Percentiles rank a stretch among this genome's conserved stretches.
These are phyloP conservation scores for Zygotorulaspora florentina DNA, from an alignment of 805 yeast genomes.

Conservation along the genomic window DNA sequence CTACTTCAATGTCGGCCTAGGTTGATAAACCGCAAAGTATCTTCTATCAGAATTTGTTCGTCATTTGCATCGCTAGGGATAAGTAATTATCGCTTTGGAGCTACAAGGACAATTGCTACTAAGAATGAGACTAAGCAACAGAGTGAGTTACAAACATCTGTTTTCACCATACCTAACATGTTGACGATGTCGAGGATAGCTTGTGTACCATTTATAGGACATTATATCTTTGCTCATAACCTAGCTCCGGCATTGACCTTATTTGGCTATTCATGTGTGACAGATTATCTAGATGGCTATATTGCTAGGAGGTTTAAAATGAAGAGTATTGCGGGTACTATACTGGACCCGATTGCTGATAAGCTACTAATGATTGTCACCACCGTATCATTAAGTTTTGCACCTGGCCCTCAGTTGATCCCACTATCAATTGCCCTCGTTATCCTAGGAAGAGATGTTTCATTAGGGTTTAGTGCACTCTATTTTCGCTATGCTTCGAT, in stretches of 20 bases:
- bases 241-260: conserved; percentile 62
- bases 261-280: conserved; percentile 80
- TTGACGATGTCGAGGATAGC: conserved; percentile 77
- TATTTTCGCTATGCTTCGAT: conserved; percentile 63
- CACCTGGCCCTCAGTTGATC: conserved; percentile 50
- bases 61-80: too few species aligned
- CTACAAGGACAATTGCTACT: neutral
- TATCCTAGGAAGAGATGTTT: conserved; percentile 79
- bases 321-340: conserved; percentile 80
- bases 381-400: conserved; percentile 65
- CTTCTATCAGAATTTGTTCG: too few species aligned
- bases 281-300: conserved; percentile 89
- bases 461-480: conserved; percentile 67
- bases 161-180: conserved; percentile 82
- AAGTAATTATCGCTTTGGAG: too few species aligned
- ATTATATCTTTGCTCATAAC: conserved; percentile 61
- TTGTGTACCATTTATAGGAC: conserved; percentile 82
- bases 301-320: conserved; percentile 78
- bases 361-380: conserved; percentile 83
- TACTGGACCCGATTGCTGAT: conserved; percentile 94
- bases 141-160: conserved; percentile 31
- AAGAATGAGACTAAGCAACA: conserved; percentile 32
- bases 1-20: too few species aligned
- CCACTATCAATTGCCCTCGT: conserved; percentile 65
- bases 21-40: too few species aligned